Conservation (phyloP, 495 filamentous ascomycete genomes). For the Lasiosphaeria miniovina region DNA sequence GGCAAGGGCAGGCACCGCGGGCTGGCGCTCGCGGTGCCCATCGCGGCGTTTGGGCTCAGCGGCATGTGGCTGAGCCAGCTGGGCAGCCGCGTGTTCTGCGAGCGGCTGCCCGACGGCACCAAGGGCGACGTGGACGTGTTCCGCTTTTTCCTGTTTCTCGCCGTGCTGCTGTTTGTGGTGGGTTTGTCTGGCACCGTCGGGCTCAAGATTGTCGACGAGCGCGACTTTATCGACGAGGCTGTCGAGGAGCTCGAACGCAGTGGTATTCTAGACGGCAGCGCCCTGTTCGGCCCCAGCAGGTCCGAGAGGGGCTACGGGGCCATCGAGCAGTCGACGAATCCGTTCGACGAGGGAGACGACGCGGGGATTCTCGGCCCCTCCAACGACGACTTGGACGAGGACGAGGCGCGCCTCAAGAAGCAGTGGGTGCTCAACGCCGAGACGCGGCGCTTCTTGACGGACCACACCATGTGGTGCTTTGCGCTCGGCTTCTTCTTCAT, state of each 20-base stretch:
- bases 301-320: conserved; percentile 38
- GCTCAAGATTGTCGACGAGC: conserved; percentile 59
- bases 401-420: conserved; percentile 73
- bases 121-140: conserved; percentile 82
- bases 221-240: conserved; percentile 78
- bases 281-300: conserved; percentile 33
- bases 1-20: conserved; percentile 83
- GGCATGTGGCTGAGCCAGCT: conserved; percentile 94
- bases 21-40: conserved; percentile 82
- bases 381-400: conserved; percentile 51
- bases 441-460: conserved; percentile 75
- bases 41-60: conserved; percentile 88
- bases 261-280: conserved; percentile 66
- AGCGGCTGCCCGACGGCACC: conserved; percentile 55
- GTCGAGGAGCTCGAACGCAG: conserved; percentile 81
- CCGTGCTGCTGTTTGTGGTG: conserved; percentile 59
- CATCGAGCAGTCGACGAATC: conserved; percentile 26
- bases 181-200: conserved; percentile 73
- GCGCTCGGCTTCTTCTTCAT: conserved; percentile 90
- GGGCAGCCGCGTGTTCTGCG: conserved; percentile 73
- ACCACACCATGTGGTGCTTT: conserved; percentile 94
- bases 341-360: conserved; percentile 32
- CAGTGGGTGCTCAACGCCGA: conserved; percentile 83
- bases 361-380: conserved; percentile 30
- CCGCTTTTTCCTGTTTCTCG: conserved; percentile 80